phyloP scores from a whole-genome alignment of 495 filamentous ascomycete species.

The Aspergillus incahuasiensis region DNA sequence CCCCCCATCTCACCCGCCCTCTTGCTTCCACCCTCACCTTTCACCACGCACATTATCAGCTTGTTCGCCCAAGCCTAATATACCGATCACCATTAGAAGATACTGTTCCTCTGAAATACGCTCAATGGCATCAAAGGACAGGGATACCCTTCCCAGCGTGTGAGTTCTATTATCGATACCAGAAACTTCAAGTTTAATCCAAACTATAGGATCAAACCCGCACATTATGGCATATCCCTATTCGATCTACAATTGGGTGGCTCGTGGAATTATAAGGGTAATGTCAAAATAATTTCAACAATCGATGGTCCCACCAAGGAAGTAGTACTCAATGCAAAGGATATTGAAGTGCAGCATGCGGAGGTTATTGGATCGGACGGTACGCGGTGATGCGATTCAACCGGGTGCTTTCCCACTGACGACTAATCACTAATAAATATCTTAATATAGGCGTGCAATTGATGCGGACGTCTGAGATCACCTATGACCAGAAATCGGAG shows the following conservation, averaged over 20 bases:
- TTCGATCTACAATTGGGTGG: slow-evolving; percentile 68
- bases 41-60: slow-evolving; percentile 20
- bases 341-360: slow-evolving; percentile 37
- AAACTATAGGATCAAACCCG: slow-evolving; percentile 64
- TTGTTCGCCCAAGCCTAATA: slow-evolving; percentile 15
- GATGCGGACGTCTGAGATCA: slow-evolving; percentile 59
- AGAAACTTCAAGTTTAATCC: not conserved
- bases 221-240: slow-evolving; percentile 80
- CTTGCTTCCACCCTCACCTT: slow-evolving; percentile 24
- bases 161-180: slow-evolving; percentile 23
- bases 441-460: slow-evolving; percentile 25
- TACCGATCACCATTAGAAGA: slow-evolving; percentile 19
- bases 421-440: slow-evolving; percentile 9
- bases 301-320: slow-evolving; percentile 60
- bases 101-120: slow-evolving; percentile 39
- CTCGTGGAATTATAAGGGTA: slow-evolving; percentile 78
- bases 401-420: not conserved
- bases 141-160: slow-evolving; percentile 51
- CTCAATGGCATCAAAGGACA: slow-evolving; percentile 43
- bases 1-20: slow-evolving; percentile 11
- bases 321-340: slow-evolving; percentile 66
- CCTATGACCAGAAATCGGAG: slow-evolving; percentile 76
- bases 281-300: slow-evolving; percentile 59
- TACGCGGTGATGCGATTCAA: slow-evolving; percentile 9
- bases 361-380: slow-evolving; percentile 33